Conservation (phyloP, 2,329 filamentous ascomycete species). For the Fusarium mangiferae region DNA sequence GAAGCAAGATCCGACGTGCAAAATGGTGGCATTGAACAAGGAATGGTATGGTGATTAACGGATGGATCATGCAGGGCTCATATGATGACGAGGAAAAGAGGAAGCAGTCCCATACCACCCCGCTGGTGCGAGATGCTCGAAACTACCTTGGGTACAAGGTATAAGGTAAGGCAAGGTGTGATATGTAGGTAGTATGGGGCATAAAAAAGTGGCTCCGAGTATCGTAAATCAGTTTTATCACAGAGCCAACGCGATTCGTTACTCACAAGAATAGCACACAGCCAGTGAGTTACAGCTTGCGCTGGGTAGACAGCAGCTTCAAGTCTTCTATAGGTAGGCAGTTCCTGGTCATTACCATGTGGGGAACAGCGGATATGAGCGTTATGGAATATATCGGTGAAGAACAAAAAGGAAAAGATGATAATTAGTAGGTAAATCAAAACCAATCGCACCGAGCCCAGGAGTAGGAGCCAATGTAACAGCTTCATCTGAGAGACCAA, state of each 20-base stretch:
- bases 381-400: conserved; percentile 6
- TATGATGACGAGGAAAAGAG: conserved; percentile 20
- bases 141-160: background rate
- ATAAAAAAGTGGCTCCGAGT: conserved; percentile 30
- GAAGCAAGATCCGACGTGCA: conserved; percentile 13
- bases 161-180: background rate
- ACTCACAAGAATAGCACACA: conserved; percentile 14
- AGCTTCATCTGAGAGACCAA: background rate
- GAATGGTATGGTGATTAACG: conserved; percentile 37
- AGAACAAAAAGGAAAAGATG: background rate
- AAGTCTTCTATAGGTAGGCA: background rate
- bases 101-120: background rate
- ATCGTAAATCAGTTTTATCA: conserved; percentile 20
- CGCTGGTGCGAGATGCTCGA: background rate
- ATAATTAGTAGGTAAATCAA: background rate
- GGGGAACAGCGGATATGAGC: conserved; percentile 13
- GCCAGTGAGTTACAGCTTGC: conserved; percentile 6
- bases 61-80: conserved; percentile 35
- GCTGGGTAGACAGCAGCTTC: background rate
- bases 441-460: background rate
- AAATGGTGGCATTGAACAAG: conserved; percentile 16
- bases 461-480: background rate
- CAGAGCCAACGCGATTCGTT: conserved; percentile 6
- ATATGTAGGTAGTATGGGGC: conserved; percentile 1
- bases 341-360: background rate